phyloP scores from a whole-genome alignment of 1,284 basidiomycete species.

The Hypsizygus ulmarius region DNA sequence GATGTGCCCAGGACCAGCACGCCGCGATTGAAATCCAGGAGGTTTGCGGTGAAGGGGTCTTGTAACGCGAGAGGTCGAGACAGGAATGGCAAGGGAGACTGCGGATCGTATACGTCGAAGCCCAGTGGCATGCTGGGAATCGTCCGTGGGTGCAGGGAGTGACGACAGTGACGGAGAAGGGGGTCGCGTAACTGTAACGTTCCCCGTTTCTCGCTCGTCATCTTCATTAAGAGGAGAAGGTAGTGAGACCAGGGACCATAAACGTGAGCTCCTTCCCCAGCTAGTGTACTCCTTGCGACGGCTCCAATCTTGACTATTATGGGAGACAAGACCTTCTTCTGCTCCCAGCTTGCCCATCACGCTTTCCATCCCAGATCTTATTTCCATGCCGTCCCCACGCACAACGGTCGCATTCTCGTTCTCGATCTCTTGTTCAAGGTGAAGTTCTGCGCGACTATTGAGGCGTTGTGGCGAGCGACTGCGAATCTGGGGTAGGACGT shows the following conservation, averaged over 20 bases:
- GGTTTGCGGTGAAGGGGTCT: conserved; percentile 18
- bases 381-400: conserved; percentile 62
- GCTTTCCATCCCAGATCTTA: conserved; percentile 35
- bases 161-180: conserved; percentile 11
- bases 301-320: conserved; percentile 26
- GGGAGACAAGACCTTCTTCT: conserved; percentile 21
- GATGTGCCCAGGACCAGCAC: conserved; percentile 14
- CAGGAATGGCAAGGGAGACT: conserved; percentile 32
- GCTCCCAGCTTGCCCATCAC: conserved; percentile 36
- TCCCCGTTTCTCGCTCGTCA: conserved; percentile 26
- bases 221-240: conserved; percentile 29
- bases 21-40: conserved; percentile 17
- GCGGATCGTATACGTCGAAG: conserved; percentile 43
- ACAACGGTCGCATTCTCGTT: conserved; percentile 63
- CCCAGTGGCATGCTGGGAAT: conserved; percentile 12
- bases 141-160: conserved; percentile 1
- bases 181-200: conserved; percentile 11
- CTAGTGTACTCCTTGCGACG: conserved; percentile 40
- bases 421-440: conserved; percentile 64
- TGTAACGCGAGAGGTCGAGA: conserved; percentile 16
- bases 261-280: conserved; percentile 41
- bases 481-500: conserved; percentile 52
- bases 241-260: conserved; percentile 23
- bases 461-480: conserved; percentile 47
- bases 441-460: conserved; percentile 51